Conservation (phyloP, 164 flowering plant species). For the Stephania yunnanensis region DNA sequence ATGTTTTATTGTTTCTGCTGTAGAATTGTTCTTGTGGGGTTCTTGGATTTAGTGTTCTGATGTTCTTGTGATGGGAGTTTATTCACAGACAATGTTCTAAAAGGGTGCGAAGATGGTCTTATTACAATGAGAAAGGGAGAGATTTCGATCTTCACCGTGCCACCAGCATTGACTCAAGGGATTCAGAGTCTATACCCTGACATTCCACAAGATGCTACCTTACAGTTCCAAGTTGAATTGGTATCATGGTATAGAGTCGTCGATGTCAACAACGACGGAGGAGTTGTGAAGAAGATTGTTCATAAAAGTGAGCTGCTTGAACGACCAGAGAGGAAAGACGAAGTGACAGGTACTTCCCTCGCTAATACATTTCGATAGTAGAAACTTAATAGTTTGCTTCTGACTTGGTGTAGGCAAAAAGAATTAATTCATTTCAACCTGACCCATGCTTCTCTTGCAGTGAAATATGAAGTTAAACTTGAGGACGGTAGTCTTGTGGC, state of each 20-base stretch:
- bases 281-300: constrained; percentile 23
- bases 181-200: constrained; percentile 16
- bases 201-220: constrained; percentile 12
- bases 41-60: neutral
- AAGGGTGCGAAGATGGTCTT: constrained; percentile 27
- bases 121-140: constrained; percentile 31
- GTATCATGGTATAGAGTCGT: constrained; percentile 27
- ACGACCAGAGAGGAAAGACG: constrained; percentile 26
- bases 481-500: constrained; percentile 26
- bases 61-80: neutral
- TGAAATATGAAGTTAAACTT: constrained; percentile 25
- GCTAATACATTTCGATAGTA: neutral
- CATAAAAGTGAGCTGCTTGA: constrained; percentile 21
- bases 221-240: constrained; percentile 26
- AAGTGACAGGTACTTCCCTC: constrained; percentile 23
- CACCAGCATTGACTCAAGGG: constrained; percentile 20
- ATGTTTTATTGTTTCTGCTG: neutral
- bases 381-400: neutral
- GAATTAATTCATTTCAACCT: neutral
- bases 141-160: constrained; percentile 23
- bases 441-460: constrained; percentile 9
- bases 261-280: constrained; percentile 27
- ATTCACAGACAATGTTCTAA: constrained; percentile 15
- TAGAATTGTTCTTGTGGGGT: neutral
- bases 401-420: neutral